Conservation (phyloP, 192 early-diverging fungal genomes). For the Diversispora epigaea region DNA sequence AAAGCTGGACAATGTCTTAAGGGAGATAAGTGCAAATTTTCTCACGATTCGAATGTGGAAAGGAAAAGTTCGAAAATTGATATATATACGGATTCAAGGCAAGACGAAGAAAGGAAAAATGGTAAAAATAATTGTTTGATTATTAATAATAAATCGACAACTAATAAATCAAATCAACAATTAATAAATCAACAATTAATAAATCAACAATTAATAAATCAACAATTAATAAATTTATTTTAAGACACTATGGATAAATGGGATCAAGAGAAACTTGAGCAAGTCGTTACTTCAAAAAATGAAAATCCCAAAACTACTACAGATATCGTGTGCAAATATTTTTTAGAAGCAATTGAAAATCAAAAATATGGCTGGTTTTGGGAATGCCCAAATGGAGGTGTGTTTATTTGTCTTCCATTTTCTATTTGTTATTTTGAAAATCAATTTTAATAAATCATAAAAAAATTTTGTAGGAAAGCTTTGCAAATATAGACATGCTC, state of each 20-base stretch:
- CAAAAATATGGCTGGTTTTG: constrained; percentile 99
- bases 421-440: constrained; percentile 1
- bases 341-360: constrained; percentile 94
- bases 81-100: constrained; percentile 86
- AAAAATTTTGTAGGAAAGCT: constrained; percentile 46
- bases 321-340: constrained; percentile 97
- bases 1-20: constrained; percentile 91
- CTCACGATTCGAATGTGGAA: constrained; percentile 88
- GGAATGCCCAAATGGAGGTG: constrained; percentile 96
- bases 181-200: not conserved
- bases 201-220: not conserved
- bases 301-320: constrained; percentile 85
- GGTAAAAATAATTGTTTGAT: not conserved
- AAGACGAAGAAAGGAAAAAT: constrained; percentile 55
- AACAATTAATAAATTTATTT: not conserved
- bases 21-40: constrained; percentile 94
- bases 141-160: no score
- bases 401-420: constrained; percentile 14
- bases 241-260: constrained; percentile 93
- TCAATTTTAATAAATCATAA: not conserved
- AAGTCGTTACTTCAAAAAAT: constrained; percentile 75
- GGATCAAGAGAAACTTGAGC: constrained; percentile 90
- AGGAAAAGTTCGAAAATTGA: constrained; percentile 91
- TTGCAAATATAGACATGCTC: constrained; percentile 96
- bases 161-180: no score